These are phyloP conservation scores for Epichloe brachyelytri DNA, from an alignment of 2,329 filamentous ascomycete species.

Conservation along the genomic window DNA sequence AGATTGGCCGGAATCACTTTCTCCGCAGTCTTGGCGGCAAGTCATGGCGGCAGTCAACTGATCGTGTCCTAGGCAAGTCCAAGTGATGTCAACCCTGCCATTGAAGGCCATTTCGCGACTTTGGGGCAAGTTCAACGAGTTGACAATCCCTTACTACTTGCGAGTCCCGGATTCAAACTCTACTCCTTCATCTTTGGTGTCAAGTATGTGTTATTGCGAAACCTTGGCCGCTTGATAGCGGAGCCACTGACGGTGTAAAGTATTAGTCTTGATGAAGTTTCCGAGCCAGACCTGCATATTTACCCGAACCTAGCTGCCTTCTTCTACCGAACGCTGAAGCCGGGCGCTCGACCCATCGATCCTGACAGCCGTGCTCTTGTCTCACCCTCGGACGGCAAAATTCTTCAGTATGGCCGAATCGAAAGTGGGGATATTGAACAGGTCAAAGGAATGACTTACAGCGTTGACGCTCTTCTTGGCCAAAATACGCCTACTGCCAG, in stretches of 20 bases:
- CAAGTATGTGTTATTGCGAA: constrained; percentile 32
- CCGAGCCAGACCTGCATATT: constrained; percentile 73
- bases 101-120: constrained; percentile 80
- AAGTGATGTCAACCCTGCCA: constrained; percentile 85
- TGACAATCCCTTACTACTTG: constrained; percentile 76
- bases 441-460: constrained; percentile 98
- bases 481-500: constrained; percentile 44
- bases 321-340: constrained; percentile 92
- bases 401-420: constrained; percentile 86
- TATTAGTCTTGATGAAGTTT: constrained; percentile 66
- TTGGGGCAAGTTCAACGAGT: constrained; percentile 86
- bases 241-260: constrained; percentile 11
- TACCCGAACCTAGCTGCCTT: constrained; percentile 93
- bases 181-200: constrained; percentile 91
- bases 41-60: background rate
- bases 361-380: constrained; percentile 67
- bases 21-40: background rate
- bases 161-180: constrained; percentile 78
- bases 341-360: constrained; percentile 74
- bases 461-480: constrained; percentile 81
- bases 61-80: constrained; percentile 52
- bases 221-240: background rate
- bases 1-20: constrained; percentile 7
- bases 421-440: constrained; percentile 93
- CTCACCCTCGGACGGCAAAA: constrained; percentile 78